These are phyloP conservation scores for Calocera cornea DNA, from an alignment of 768 basidiomycete genomes.

Conservation along the genomic window DNA sequence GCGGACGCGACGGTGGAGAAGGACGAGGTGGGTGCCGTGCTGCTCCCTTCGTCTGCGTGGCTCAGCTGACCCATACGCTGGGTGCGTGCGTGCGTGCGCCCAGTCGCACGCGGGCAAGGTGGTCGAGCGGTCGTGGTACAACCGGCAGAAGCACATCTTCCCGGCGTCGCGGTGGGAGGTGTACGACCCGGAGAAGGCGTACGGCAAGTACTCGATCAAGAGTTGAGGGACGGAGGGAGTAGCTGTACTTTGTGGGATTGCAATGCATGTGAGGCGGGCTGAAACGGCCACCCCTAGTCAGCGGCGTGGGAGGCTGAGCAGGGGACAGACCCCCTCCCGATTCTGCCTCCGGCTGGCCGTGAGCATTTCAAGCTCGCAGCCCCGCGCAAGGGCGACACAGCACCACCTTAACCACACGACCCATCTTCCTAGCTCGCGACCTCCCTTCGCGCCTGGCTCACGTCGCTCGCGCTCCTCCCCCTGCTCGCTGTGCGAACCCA, in stretches of 20 bases:
- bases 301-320: no score
- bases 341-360: no score
- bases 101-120: conserved; percentile 87
- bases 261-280: no score
- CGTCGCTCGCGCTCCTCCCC: neutral
- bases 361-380: no score
- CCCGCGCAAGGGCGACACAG: no score
- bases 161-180: conserved; percentile 97
- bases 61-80: neutral
- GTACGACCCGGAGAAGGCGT: conserved; percentile 87
- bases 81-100: no score
- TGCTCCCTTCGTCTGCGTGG: neutral
- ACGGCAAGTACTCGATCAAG: conserved; percentile 75
- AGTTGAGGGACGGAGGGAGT: conserved; percentile 7
- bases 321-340: no score
- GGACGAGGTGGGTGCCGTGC: conserved; percentile 53
- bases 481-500: no score
- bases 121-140: conserved; percentile 90
- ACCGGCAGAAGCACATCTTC: conserved; percentile 94
- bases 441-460: neutral
- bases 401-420: no score
- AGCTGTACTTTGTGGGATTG: neutral
- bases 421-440: no score
- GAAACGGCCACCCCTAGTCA: no score
- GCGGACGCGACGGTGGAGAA: conserved; percentile 94